Evolutionary conservation across 805 yeast genomes (phyloP), one percentile per base, ranked within the genome.

Genomic region (Komagataella phaffii): DNA sequence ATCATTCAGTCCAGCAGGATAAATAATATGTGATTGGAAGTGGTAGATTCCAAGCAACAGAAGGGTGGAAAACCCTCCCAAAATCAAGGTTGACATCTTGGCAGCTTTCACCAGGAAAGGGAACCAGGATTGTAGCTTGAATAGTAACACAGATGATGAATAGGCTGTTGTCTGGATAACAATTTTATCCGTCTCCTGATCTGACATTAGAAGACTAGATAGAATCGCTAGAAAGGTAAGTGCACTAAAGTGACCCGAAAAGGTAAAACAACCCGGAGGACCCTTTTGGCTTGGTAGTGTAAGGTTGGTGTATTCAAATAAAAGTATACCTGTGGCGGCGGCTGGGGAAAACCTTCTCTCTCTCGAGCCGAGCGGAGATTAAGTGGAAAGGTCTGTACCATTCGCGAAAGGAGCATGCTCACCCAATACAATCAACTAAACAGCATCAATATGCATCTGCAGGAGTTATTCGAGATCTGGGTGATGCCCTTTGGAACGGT

Each of bases 1-100:
- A 51, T 81, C 85, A 54, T 89, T 88, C 49, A 88, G 72, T 55
- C 76, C 72, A 2, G 95, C 77, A 1, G 98, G 97, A 62, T 91
- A 91, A n/a, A 91, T 81, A 50, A 93, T 62, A 44, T 71, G 69
- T 50, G 72, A 69, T 62, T 89, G 96, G 61, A 68, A 80, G 12
- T 72, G 60, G 64, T 85, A 85, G 19, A 85, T 63, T 1, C 80
- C 80, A 3, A 72, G 58, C 21, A 83, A 64, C 3, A 73, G 73
- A 4, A 74, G 59, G 1, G 73, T 64, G 0, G 79, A 72, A 3
- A 76, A 24, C 14, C 40, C 40, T 5, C 40, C 40, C 40, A 30
- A 30, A 30, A 30, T 14, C 40, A 30, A 30, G 40, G 40, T 10
- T 30, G 40, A 30, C 40, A 30, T 30, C 40, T 30, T 30, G 40